Percentiles rank a stretch among this genome's conserved stretches.
Conservation (phyloP, 2,329 filamentous ascomycete genomes). For the Ceratocystis lukuohia region DNA sequence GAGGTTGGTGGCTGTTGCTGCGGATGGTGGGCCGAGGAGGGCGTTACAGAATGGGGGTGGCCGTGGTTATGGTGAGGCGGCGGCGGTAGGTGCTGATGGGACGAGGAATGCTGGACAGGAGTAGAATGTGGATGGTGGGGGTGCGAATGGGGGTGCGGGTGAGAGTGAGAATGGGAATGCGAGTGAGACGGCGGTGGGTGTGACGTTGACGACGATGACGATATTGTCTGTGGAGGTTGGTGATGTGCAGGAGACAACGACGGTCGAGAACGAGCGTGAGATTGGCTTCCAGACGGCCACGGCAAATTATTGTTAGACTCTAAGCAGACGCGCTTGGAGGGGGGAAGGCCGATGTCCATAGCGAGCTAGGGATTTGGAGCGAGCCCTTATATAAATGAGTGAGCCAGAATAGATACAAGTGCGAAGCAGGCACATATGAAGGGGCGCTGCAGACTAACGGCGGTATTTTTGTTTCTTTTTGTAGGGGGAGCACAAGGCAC, state of each 20-base stretch:
- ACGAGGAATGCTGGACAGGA: background rate
- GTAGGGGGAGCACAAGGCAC: background rate
- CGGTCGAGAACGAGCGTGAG: conserved; percentile 24
- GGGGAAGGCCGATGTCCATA: conserved; percentile 14
- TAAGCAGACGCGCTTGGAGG: conserved; percentile 5
- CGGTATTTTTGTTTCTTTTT: background rate
- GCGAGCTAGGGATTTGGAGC: conserved; percentile 11
- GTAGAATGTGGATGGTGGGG: conserved; percentile 22
- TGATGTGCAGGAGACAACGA: conserved; percentile 28
- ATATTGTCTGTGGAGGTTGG: conserved; percentile 23
- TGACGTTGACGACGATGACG: conserved; percentile 21
- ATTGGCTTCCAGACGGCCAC: conserved; percentile 4
- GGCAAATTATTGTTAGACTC: conserved; percentile 8
- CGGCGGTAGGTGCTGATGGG: conserved; percentile 24
- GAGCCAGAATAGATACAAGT: conserved; percentile 11
- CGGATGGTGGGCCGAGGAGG: background rate
- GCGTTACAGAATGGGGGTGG: background rate
- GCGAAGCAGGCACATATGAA: conserved; percentile 6
- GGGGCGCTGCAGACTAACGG: background rate
- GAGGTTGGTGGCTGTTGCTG: conserved; percentile 4
- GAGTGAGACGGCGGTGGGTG: conserved; percentile 24
- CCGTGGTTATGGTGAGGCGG: conserved; percentile 20
- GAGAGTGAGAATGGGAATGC: conserved; percentile 14
- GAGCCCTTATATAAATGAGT: conserved; percentile 13
- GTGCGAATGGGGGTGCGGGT: conserved; percentile 20